These are phyloP conservation scores for Endocalyx cinctus DNA, from an alignment of 2,329 filamentous ascomycete genomes.

Conservation along the genomic window DNA sequence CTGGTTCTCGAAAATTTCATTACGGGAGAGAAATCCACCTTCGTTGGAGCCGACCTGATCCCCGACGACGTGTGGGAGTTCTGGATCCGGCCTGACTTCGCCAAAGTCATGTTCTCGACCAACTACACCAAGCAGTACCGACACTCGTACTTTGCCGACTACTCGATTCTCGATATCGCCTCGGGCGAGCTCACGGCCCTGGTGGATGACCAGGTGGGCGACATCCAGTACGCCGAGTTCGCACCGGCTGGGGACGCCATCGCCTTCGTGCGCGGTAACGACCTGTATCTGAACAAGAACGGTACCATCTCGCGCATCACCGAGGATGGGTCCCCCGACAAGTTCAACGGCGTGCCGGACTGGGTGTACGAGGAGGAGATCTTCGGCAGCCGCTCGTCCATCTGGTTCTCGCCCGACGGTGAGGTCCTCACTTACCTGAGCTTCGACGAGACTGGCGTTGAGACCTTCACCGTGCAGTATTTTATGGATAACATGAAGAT, in stretches of 20 bases:
- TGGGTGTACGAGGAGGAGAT: constrained; percentile 62
- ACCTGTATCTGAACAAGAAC: constrained; percentile 56
- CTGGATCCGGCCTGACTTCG: constrained; percentile 57
- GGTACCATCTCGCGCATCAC: constrained; percentile 55
- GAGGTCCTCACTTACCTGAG: constrained; percentile 50
- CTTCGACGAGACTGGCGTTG: constrained; percentile 63
- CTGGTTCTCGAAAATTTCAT: constrained; percentile 59
- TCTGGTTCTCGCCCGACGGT: constrained; percentile 56
- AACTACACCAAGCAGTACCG: constrained; percentile 67
- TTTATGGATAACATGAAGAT: constrained; percentile 56
- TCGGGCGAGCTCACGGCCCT: constrained; percentile 51
- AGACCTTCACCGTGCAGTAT: constrained; percentile 61
- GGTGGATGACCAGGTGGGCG: constrained; percentile 53
- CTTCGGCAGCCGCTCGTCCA: constrained; percentile 42
- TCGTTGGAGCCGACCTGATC: constrained; percentile 54
- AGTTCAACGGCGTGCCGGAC: constrained; percentile 61
- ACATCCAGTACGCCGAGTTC: constrained; percentile 64
- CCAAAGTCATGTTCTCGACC: constrained; percentile 55
- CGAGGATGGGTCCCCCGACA: constrained; percentile 52
- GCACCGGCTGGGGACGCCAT: constrained; percentile 54
- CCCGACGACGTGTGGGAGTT: constrained; percentile 52
- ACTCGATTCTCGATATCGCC: constrained; percentile 58
- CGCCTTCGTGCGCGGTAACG: constrained; percentile 63
- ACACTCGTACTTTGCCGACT: constrained; percentile 64
- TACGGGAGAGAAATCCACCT: constrained; percentile 50